A percentile compares a stretch with the other conserved stretches of the same genome.
phyloP scores from a whole-genome alignment of 1,139 yeast species.

The Insectozyma bohioensis region DNA sequence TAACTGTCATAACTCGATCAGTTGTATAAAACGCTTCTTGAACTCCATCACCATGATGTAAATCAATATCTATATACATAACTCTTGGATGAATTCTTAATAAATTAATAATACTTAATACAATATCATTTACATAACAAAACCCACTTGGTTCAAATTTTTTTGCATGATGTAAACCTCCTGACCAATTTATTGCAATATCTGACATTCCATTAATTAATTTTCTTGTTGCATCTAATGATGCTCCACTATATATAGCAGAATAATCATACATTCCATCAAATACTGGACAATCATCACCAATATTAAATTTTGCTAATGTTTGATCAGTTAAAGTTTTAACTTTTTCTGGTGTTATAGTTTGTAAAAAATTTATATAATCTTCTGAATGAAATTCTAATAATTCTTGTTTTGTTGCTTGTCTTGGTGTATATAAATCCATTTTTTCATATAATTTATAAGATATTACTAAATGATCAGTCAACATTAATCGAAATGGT shows the following conservation, averaged over 20 bases:
- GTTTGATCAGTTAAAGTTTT: conserved; percentile 55
- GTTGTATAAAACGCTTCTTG: conserved; percentile 96
- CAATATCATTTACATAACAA: conserved; percentile 94
- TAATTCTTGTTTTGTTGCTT: conserved; percentile 80
- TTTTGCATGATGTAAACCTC: conserved; percentile 96
- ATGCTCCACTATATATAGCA: conserved; percentile 85
- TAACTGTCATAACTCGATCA: conserved; percentile 92
- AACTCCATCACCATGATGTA: conserved; percentile 98
- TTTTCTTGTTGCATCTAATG: conserved; percentile 88
- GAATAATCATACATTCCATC: conserved; percentile 93
- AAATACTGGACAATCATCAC: conserved; percentile 97
- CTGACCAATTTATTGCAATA: conserved; percentile 96
- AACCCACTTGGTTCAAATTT: conserved; percentile 93
- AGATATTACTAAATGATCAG: conserved; percentile 85
- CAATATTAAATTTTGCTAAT: conserved; percentile 81
- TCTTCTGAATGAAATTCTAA: conserved; percentile 83
- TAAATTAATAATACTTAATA: conserved; percentile 77
- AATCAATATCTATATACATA: conserved; percentile 88
- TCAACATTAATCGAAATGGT: conserved; percentile 91
- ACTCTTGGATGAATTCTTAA: conserved; percentile 88
- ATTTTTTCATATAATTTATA: conserved; percentile 85
- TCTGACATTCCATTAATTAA: conserved; percentile 84
- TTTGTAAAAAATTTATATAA: conserved; percentile 75
- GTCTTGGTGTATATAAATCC: conserved; percentile 84
- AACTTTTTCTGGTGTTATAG: conserved; percentile 79